These are phyloP conservation scores for Przewalskia tangutica DNA, from an alignment of 257 asterid species.

Conservation along the genomic window DNA sequence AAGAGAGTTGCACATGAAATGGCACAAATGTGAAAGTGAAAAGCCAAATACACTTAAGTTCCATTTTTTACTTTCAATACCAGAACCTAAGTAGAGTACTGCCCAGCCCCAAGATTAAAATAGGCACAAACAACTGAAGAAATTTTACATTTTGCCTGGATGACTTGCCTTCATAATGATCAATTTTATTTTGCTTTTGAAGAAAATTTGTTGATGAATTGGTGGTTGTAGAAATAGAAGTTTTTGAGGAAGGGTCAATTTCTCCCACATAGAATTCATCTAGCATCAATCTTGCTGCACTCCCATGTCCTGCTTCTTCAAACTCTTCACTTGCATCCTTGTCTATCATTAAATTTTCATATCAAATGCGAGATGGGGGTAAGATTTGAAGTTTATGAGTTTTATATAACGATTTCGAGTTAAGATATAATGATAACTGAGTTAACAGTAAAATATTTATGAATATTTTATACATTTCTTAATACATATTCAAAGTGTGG, in stretches of 20 bases:
- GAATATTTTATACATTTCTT: neutral
- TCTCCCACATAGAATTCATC: conserved; percentile 70
- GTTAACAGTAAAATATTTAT: neutral
- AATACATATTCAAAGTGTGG: neutral
- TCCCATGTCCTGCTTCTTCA: conserved; percentile 75
- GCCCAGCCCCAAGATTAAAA: conserved; percentile 32
- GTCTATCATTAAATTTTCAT: conserved; percentile 15
- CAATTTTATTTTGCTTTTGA: neutral
- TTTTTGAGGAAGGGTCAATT: conserved; percentile 26
- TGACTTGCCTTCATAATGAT: neutral
- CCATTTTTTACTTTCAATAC: neutral
- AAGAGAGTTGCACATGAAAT: neutral
- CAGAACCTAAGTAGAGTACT: neutral
- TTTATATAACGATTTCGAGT: neutral
- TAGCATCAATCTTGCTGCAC: conserved; percentile 70
- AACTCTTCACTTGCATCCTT: conserved; percentile 69
- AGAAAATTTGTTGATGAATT: neutral
- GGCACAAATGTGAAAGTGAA: neutral
- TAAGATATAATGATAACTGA: neutral
- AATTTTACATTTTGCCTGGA: conserved; percentile 10
- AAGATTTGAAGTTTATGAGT: neutral
- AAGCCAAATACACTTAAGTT: neutral
- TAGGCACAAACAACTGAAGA: conserved; percentile 21
- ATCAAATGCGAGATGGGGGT: neutral
- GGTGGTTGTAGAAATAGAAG: neutral